A percentile compares a stretch with the other conserved stretches of the same genome.
Conservation (phyloP, 2,329 filamentous ascomycete genomes). For the Cladosporium sp. region DNA sequence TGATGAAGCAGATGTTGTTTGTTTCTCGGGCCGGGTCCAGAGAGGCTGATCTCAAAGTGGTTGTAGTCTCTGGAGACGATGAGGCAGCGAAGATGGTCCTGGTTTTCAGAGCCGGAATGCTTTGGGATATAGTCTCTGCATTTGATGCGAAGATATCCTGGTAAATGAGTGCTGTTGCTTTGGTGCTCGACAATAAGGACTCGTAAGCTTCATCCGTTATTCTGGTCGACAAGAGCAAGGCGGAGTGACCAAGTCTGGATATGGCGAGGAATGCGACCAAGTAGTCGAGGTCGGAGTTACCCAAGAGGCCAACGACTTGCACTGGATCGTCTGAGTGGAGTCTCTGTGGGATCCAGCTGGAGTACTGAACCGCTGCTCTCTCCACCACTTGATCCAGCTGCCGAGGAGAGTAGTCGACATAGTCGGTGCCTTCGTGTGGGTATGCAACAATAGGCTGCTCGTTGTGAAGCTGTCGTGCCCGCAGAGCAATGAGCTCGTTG, state of each 20-base stretch:
- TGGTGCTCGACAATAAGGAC: slow-evolving; percentile 39
- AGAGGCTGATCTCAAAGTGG: slow-evolving; percentile 8
- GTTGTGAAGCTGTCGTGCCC: slow-evolving; percentile 13
- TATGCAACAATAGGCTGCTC: slow-evolving; percentile 19
- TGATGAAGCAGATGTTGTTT: slow-evolving; percentile 33
- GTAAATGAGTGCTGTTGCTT: slow-evolving; percentile 20
- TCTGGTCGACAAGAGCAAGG: slow-evolving; percentile 48
- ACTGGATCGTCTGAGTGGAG: slow-evolving; percentile 15
- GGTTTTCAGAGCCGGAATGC: slow-evolving; percentile 24
- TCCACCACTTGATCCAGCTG: slow-evolving; percentile 18
- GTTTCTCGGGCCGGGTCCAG: slow-evolving; percentile 25
- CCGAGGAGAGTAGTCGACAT: slow-evolving; percentile 18
- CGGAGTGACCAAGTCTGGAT: slow-evolving; percentile 48
- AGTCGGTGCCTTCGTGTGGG: slow-evolving; percentile 17
- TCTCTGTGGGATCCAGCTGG: slow-evolving; percentile 15
- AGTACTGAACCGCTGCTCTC: slow-evolving; percentile 17
- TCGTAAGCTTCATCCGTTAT: slow-evolving; percentile 46
- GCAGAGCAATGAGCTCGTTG: slow-evolving; percentile 17
- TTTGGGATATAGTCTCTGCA: slow-evolving; percentile 19
- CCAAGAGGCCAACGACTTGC: slow-evolving; percentile 43
- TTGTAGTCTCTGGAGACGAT: background rate
- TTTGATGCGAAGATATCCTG: slow-evolving; percentile 19
- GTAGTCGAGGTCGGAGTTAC: slow-evolving; percentile 48
- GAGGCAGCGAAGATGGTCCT: slow-evolving; percentile 20
- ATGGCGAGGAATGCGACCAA: slow-evolving; percentile 47